Base-by-base conservation (phyloP, 441 rosid species). In the Macaranga tanarius region DNA sequence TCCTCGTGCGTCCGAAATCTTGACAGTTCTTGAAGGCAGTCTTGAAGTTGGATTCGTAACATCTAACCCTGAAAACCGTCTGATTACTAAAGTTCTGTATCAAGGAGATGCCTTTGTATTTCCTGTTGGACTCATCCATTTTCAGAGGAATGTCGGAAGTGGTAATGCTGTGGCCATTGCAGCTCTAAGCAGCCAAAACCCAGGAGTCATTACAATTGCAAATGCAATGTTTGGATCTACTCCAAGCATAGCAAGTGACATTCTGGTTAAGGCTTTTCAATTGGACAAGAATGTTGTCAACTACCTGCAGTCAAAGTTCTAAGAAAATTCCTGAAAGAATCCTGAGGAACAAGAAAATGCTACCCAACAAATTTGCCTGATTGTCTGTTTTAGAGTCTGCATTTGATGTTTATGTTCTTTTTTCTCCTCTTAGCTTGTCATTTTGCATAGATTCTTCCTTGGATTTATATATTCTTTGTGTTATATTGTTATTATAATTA, bases 121-220 rank as follows among this genome's bases (percentile, higher is more conserved):
- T 69, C 89, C 89, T 3, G 22, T 73, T 1, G 89, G 89, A 7
- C 84, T 83, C 0, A 10, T 86, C 1, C 89, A 86, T 55, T 86
- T 59, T 51, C 83, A 80, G 62, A 47, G 58, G 4, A 85, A 83
- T 7, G 17, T 65, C 0, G 84, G 80, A 0, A 15, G 34, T 0
- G 3, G 3, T 1, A 71, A 72, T 0, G 87, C 83, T 0, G 77
- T 78, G 31, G 85, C 83, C 22, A 57, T 81, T 16, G 80, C 76
- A 23, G 84, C 70, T 19, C 48, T 83, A 10, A 83, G 77, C 22
- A 81, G 86, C 81, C 89, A 85, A 72, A 85, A 76, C 54, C 82
- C 83, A 0, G 88, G 88, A 11, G 74, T 66, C 0, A 62, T 75
- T 19, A 51, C 76, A 22, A 60, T 81, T 65, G 84, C 85, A 0